Evolutionary conservation across 2,329 filamentous ascomycete species (phyloP), one percentile per base, ranked within the genome.

Genomic region (Fusarium redolens): DNA sequence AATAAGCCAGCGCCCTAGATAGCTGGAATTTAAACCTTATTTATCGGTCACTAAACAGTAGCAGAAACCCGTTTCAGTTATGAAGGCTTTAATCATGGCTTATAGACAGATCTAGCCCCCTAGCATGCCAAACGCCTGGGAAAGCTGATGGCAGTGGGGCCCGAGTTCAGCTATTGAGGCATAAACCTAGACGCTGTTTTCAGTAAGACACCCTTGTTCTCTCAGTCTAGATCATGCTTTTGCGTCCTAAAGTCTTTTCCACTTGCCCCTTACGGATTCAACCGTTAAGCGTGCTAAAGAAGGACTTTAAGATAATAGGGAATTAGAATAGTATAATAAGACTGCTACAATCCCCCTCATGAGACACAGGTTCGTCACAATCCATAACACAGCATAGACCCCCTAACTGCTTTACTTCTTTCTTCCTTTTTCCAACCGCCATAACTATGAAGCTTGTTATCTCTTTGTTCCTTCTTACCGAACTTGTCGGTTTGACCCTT

Each of bases 321-420:
- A 4, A n/a, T 11, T 1, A 5, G n/a, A 17, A 4, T 8, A 18
- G 8, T 12, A 8, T 38, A 15, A 28, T 11, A n/a, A 4, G 5
- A 17, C 11, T 5, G 2, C 14, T 2, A 8, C 8, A 13, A 8
- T 20, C 5, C 18, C 40, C 17, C 3, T 35, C 1, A 8, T 9
- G 2, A 1, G 4, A 8, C 12, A 6, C 6, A n/a, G 14, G 8
- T 5, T 17, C 6, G 10, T 7, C 1, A 6, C 9, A 35, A 14
- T 14, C 0, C 5, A 25, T 0, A n/a, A 15, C 6, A 2, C 5
- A 15, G 9, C 1, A 11, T 20, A 28, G 4, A 8, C 0, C 2
- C 3, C 15, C 3, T 25, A 25, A n/a, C 7, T 28, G 6, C 8
- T 8, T 28, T 9, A 1, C 4, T 37, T 20, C 13, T 12, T 14